phyloP scores from a whole-genome alignment of 306 rosid genomes.

The Medicago lupulina region DNA sequence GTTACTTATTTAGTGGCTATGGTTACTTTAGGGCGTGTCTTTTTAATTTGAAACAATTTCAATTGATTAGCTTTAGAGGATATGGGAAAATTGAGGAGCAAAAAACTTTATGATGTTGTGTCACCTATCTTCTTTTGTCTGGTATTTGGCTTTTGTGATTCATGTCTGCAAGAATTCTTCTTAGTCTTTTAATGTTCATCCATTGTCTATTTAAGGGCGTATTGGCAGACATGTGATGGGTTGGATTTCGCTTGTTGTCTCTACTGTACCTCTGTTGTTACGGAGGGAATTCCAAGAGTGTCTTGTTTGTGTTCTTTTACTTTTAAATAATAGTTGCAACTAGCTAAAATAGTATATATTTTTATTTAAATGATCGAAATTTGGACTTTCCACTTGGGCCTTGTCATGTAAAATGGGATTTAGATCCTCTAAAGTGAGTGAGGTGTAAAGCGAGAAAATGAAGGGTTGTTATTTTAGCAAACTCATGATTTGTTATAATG shows the following conservation, averaged over 20 bases:
- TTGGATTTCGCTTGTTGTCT: background rate
- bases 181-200: background rate
- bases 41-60: too few relatives aligned
- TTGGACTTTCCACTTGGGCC: background rate
- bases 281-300: background rate
- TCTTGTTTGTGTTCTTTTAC: background rate
- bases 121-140: background rate
- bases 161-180: background rate
- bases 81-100: background rate
- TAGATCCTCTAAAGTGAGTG: too few relatives aligned
- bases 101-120: background rate
- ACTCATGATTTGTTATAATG: too few relatives aligned
- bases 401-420: background rate
- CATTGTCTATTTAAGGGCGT: background rate
- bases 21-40: background rate
- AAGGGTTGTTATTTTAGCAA: too few relatives aligned
- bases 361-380: background rate
- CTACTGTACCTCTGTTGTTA: background rate
- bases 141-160: background rate
- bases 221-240: background rate
- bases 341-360: background rate
- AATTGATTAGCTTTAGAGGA: background rate
- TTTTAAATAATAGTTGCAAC: background rate
- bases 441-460: too few relatives aligned
- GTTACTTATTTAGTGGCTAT: too few relatives aligned